Percentiles rank a stretch among this genome's conserved stretches.
Evolutionary conservation across 2,329 filamentous ascomycete species (phyloP).

Genomic region (Ascochyta fabae): DNA sequence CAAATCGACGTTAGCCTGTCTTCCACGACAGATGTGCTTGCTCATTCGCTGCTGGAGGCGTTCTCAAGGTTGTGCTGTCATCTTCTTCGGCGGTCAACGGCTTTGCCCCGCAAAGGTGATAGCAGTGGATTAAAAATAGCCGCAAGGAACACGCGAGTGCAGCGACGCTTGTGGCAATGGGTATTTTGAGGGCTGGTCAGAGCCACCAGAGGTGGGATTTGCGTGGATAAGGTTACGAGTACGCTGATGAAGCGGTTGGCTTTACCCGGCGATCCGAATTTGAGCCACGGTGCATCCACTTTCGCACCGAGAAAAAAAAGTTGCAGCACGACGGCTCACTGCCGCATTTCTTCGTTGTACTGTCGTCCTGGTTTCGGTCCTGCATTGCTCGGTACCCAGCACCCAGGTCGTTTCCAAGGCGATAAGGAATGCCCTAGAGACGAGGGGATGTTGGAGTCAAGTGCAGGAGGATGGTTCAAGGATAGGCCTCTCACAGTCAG

Average conservation of each 20-base stretch:
- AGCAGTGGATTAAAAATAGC: constrained; percentile 18
- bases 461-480: constrained; percentile 3
- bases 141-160: constrained; percentile 19
- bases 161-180: constrained; percentile 26
- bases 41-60: constrained; percentile 30
- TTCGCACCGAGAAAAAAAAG: background rate
- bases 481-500: constrained; percentile 1
- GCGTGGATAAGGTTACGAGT: constrained; percentile 15
- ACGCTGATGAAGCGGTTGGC: constrained; percentile 11
- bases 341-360: constrained; percentile 5
- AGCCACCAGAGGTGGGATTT: constrained; percentile 19
- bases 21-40: constrained; percentile 31
- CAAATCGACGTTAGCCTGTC: constrained; percentile 27
- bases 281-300: constrained; percentile 1
- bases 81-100: constrained; percentile 5
- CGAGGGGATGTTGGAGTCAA: background rate
- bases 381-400: constrained; percentile 4
- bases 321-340: constrained; percentile 4
- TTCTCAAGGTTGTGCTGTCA: constrained; percentile 25
- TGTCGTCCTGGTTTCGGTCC: constrained; percentile 10
- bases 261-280: constrained; percentile 17
- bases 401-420: constrained; percentile 1
- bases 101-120: constrained; percentile 10
- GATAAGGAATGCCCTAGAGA: constrained; percentile 10
- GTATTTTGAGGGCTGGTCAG: constrained; percentile 8